These are phyloP conservation scores for Tolypocladium album DNA, from an alignment of 2,329 filamentous ascomycete genomes.

Conservation along the genomic window DNA sequence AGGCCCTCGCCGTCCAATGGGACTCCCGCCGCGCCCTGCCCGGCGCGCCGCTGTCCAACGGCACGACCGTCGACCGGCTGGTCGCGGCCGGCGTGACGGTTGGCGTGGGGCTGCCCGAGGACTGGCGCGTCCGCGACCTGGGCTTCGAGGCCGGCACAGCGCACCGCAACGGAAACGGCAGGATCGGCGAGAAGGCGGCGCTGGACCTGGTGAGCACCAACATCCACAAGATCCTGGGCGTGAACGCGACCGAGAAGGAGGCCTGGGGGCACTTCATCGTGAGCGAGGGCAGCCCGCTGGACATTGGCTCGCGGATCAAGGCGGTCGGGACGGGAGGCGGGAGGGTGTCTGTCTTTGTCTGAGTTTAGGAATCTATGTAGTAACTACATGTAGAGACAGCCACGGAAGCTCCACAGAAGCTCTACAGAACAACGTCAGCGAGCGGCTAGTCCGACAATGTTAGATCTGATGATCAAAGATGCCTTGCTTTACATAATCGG, in stretches of 20 bases:
- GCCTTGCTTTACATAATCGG: no score
- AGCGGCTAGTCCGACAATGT: no score
- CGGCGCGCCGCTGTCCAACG: constrained; percentile 55
- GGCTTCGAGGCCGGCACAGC: constrained; percentile 50
- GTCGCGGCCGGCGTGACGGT: constrained; percentile 46
- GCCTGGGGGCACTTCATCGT: constrained; percentile 44
- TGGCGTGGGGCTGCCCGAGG: constrained; percentile 49
- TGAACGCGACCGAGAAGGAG: constrained; percentile 19
- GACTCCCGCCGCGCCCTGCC: constrained; percentile 51
- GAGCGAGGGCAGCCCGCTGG: constrained; percentile 51
- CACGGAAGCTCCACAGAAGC: no score
- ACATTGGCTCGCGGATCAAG: constrained; percentile 44
- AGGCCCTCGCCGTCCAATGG: constrained; percentile 45
- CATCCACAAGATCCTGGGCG: constrained; percentile 46
- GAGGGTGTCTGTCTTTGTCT: constrained; percentile 8
- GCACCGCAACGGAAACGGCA: constrained; percentile 42
- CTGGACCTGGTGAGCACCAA: constrained; percentile 46
- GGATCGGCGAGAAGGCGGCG: constrained; percentile 41
- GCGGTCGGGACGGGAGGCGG: constrained; percentile 31
- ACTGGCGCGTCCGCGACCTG: constrained; percentile 51
- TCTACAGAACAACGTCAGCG: no score
- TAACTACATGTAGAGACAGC: no score
- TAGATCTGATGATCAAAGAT: no score
- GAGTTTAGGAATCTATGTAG: no score
- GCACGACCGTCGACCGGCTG: constrained; percentile 48